Evolutionary conservation across 1,284 basidiomycete genomes (phyloP).

Genomic region (Chondrostereum purpureum): DNA sequence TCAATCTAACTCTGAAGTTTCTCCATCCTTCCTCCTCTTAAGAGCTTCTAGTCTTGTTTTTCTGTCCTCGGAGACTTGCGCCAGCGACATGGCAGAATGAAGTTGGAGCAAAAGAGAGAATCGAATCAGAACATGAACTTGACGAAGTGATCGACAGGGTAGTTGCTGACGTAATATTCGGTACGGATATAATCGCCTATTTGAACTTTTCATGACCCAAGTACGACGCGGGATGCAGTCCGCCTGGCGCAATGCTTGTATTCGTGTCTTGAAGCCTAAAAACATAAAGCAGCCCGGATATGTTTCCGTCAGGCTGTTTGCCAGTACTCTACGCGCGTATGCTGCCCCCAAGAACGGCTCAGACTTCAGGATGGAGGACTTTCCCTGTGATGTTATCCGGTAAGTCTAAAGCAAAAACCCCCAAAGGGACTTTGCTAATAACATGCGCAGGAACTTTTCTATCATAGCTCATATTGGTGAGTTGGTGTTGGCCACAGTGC

Average conservation of each 20-base stretch:
- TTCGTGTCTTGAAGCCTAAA: slow-evolving; percentile 23
- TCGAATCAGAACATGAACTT: no score
- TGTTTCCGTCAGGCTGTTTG: slow-evolving; percentile 8
- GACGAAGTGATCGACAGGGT: no score
- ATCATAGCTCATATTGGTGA: slow-evolving; percentile 90
- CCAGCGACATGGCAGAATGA: slow-evolving; percentile 66
- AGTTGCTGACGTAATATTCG: slow-evolving; percentile 1
- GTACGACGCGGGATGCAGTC: slow-evolving; percentile 26
- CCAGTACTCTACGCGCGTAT: slow-evolving; percentile 14
- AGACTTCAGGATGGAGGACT: slow-evolving; percentile 65
- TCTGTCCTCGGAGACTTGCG: slow-evolving; percentile 77
- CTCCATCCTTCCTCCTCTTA: slow-evolving; percentile 70
- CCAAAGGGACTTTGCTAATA: no score
- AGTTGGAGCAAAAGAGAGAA: background rate
- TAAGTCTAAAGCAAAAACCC: no score
- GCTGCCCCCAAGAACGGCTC: slow-evolving; percentile 20
- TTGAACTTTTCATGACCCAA: background rate
- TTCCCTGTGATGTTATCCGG: slow-evolving; percentile 73
- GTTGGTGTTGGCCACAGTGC: slow-evolving; percentile 6
- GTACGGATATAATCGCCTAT: no score
- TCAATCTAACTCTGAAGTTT: slow-evolving; percentile 15
- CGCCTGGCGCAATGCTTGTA: slow-evolving; percentile 32
- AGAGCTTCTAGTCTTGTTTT: slow-evolving; percentile 82
- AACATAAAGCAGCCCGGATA: slow-evolving; percentile 15
- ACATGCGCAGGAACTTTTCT: slow-evolving; percentile 72